Evolutionary conservation across 2,329 filamentous ascomycete species (phyloP), one percentile per base, ranked within the genome.

Genomic region (Penicillium hordei): DNA sequence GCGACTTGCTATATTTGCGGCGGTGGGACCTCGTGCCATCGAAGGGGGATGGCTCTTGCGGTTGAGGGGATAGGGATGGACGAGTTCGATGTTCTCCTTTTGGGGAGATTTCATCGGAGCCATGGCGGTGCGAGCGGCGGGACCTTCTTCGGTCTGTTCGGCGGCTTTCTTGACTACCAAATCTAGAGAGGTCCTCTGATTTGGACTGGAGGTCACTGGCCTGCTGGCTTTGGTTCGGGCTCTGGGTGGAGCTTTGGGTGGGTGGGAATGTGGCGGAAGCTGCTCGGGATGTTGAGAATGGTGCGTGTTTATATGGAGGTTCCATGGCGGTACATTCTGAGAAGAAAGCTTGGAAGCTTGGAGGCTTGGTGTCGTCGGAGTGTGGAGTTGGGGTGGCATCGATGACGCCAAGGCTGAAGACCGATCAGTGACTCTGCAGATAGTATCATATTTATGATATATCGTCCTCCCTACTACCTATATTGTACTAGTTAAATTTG

Each of bases 1-100:
- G 68, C 33, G 72, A 71, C 56, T 71, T 73, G 65, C 61, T 68
- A 46, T 67, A 62, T 50, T 67, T 69, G 40, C 69, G 67, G 29
- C 68, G 69, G 55, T 65, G 64, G n/a, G 58, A 52, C 36, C 55
- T 65, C 8, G 48, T 38, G 1, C 51, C 54, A 48, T 64, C 62
- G 23, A 62, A 60, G 13, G 46, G n/a, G 15, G 53, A 19, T 45
- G 43, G 58, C 42, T 65, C 64, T 21, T 57, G 31, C 23, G 45
- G 31, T 4, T 19, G 56, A 48, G 57, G 51, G 6, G 59, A 49
- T 12, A 45, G 42, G 9, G 55, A 52, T 45, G 46, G 55, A 15
- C 34, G 44, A 25, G 25, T 49, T 19, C 33, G 60, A 25, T 36
- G 15, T 13, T 51, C 53, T n/a, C 52, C 44, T 27, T 42, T 49